Conservation (phyloP, 345 rosid genomes). For the Moringa oleifera region DNA sequence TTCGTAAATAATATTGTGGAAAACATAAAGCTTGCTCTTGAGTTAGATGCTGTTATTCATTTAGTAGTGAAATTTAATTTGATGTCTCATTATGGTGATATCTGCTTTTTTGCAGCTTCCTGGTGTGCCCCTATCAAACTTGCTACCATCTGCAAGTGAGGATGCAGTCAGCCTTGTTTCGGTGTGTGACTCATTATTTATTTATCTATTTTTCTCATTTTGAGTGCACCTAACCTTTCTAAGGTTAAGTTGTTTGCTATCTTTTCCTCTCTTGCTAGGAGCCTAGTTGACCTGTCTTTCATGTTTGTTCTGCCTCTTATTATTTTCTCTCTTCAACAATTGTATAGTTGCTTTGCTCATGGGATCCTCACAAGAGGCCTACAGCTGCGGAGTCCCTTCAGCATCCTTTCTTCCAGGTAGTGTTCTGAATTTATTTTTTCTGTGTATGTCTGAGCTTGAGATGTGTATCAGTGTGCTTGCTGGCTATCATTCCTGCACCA, state of each 20-base stretch:
- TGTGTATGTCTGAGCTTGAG: not conserved
- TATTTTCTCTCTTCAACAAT: conserved; percentile 8
- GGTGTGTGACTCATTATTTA: conserved; percentile 24
- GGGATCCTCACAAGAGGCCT: conserved; percentile 93
- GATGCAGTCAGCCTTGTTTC: conserved; percentile 63
- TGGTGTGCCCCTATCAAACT: conserved; percentile 44
- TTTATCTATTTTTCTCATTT: not conserved
- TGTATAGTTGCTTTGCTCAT: conserved; percentile 74
- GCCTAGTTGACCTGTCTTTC: not conserved
- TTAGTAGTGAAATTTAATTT: too few relatives aligned
- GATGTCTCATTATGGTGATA: too few relatives aligned
- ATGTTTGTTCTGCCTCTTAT: too few relatives aligned
- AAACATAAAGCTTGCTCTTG: not conserved
- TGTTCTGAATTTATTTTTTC: not conserved
- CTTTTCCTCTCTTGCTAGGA: not conserved
- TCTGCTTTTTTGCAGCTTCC: conserved; percentile 35
- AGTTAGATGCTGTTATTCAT: not conserved
- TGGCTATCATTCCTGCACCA: not conserved
- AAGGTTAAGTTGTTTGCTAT: not conserved
- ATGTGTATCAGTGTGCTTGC: not conserved
- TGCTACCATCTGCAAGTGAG: conserved; percentile 62
- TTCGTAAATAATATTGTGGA: not conserved
- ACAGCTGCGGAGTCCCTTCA: conserved; percentile 85
- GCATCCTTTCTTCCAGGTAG: conserved; percentile 96
- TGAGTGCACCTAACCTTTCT: not conserved